These are phyloP conservation scores for Tulasnella sp. DNA, from an alignment of 768 basidiomycete genomes.

Conservation along the genomic window DNA sequence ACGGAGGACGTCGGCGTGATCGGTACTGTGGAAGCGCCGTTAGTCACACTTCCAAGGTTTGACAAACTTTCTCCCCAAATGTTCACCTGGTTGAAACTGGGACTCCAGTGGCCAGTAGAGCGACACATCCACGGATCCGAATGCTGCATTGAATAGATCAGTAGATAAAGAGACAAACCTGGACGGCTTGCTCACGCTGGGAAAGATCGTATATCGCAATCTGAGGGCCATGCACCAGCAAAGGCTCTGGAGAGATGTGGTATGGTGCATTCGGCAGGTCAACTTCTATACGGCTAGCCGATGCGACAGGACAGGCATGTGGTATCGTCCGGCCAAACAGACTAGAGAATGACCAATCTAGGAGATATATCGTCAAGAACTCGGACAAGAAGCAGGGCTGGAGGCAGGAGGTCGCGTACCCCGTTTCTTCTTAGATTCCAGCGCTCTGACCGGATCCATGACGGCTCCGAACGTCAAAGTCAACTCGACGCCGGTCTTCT, in stretches of 20 bases:
- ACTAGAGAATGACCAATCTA: constrained; percentile 65
- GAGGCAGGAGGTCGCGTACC: constrained; percentile 33
- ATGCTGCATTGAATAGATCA: constrained; percentile 25
- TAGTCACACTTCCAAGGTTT: no score
- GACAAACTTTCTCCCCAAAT: no score
- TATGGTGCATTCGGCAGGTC: constrained; percentile 37
- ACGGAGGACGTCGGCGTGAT: constrained; percentile 29
- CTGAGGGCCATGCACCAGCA: constrained; percentile 25
- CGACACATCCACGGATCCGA: constrained; percentile 43
- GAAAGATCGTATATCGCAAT: constrained; percentile 42
- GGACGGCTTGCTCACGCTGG: constrained; percentile 32
- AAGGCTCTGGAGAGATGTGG: constrained; percentile 44
- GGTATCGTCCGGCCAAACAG: constrained; percentile 59
- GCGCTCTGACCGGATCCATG: constrained; percentile 51
- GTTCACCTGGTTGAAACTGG: constrained; percentile 54
- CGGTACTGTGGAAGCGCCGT: no score
- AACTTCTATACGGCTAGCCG: constrained; percentile 45
- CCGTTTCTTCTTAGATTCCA: constrained; percentile 33
- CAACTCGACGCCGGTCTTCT: constrained; percentile 30
- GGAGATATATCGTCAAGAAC: not conserved
- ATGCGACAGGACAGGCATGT: constrained; percentile 60
- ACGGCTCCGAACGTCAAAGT: constrained; percentile 35
- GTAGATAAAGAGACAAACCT: not conserved
- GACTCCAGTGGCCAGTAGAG: constrained; percentile 45
- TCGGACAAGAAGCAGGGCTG: not conserved